Evolutionary conservation across 768 basidiomycete species (phyloP), one percentile per base, ranked within the genome.

Genomic region (Mycena haematopus): DNA sequence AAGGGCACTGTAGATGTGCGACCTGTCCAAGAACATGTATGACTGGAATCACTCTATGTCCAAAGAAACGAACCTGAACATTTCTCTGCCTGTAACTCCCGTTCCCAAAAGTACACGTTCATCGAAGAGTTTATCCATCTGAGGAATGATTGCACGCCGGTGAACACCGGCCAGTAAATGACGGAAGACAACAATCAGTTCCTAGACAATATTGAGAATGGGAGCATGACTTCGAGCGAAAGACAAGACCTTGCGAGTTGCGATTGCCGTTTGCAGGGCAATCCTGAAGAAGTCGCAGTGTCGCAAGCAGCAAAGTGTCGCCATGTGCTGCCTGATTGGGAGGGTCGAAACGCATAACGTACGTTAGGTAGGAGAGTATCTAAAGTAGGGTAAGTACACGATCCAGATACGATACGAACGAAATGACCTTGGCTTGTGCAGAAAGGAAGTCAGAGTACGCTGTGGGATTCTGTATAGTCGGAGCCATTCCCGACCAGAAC

Each of bases 311-410:
- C 25, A 99, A 83, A 6, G 84, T 86, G 71, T 96, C 92, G 11
- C 90, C 88, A 68, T 94, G 92, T 3, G 85, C 78, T 44, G 91
- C 87, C 58, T 88, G 84, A 52, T 89, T 85, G 40, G 70, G 88
- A 80, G 73, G 75, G 33, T 78, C 72, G 62, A 78, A 80, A 53
- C 96, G 85, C 68, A 96, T 86, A 22, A 96, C 87, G 78, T 94
- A 97, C 1, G 95, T 93, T 42, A 98, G 80, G 72, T 93, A 96
- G 2, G 95, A 96, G 69, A 98, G 84, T 74, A 95, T 90, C 94
- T 96, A 68, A 35, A 10, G 57, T 54, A 58, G 29, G 56, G 63
- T 67, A 60, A 53, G 47, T 46, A 29, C 49, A 58, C 52, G 27
- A 17, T 9, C 9, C 11, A 33, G 6, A 58, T 24, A 62, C n/a